A percentile compares a stretch with the other conserved stretches of the same genome.
Evolutionary conservation across 2,329 filamentous ascomycete genomes (phyloP).

Genomic region (Calonectria multiphialidica): DNA sequence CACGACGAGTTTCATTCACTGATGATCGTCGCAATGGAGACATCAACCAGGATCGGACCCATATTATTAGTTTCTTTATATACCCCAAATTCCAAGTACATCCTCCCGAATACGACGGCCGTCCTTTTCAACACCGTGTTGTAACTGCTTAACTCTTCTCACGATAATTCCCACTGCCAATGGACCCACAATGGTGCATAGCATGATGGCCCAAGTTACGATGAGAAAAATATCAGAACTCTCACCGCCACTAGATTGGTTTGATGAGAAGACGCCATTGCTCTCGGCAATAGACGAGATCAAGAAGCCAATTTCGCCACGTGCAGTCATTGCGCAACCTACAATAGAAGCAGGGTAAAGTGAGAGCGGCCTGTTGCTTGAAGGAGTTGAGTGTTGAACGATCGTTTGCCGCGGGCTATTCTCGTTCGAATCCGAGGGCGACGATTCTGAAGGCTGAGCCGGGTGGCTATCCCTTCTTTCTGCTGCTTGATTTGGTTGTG

Average conservation of each 20-base stretch:
- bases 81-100: conserved; percentile 1
- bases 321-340: conserved; percentile 76
- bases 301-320: conserved; percentile 85
- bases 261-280: conserved; percentile 54
- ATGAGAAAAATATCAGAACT: conserved; percentile 62
- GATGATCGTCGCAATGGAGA: background rate
- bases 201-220: conserved; percentile 66
- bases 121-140: background rate
- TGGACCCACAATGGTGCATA: conserved; percentile 67
- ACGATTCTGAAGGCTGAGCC: background rate
- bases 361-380: conserved; percentile 65
- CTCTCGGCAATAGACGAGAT: conserved; percentile 77
- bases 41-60: background rate
- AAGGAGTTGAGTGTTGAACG: conserved; percentile 18
- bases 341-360: conserved; percentile 77
- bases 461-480: background rate
- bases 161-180: conserved; percentile 62
- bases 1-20: background rate
- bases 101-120: background rate
- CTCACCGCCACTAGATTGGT: background rate
- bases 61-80: background rate
- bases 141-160: conserved; percentile 10
- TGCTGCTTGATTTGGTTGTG: background rate
- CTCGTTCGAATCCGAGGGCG: background rate
- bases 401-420: background rate